A percentile compares a stretch with the other conserved stretches of the same genome.
Evolutionary conservation across 75 land plant genomes (phyloP).

Genomic region (Picea glauca): DNA sequence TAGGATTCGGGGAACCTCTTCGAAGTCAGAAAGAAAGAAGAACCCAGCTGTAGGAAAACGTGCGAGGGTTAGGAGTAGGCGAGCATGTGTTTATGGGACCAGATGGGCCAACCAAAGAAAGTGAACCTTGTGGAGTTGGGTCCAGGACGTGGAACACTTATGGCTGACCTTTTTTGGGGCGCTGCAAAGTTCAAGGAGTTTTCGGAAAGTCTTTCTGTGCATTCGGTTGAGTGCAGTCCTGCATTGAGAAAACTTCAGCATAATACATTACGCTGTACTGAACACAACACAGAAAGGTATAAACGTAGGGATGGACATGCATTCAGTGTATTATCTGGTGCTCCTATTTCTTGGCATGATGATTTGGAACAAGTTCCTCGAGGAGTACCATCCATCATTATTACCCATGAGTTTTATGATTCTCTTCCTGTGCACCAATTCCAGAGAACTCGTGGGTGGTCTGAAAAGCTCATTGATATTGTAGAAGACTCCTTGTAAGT

Average conservation of each 20-base stretch:
- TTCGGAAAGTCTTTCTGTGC: conserved; percentile 59
- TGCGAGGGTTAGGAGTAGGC: no score
- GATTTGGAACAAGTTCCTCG: conserved; percentile 74
- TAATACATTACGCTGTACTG: conserved; percentile 42
- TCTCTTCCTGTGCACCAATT: conserved; percentile 93
- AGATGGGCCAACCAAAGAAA: conserved; percentile 83
- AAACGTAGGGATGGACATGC: conserved; percentile 20
- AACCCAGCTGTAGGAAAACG: no score
- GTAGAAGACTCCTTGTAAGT: conserved; percentile 64
- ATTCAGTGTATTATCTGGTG: conserved; percentile 32
- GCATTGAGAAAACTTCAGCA: conserved; percentile 67
- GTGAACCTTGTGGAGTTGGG: conserved; percentile 86
- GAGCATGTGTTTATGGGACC: conserved; percentile 86
- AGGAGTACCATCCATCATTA: conserved; percentile 92
- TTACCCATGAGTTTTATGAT: conserved; percentile 97
- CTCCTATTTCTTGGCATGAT: conserved; percentile 59
- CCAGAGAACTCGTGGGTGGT: conserved; percentile 93
- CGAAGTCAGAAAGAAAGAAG: no score
- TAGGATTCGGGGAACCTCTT: no score
- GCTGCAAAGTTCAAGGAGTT: conserved; percentile 81
- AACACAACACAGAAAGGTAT: not conserved
- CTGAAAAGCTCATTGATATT: conserved; percentile 94
- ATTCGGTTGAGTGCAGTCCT: conserved; percentile 92
- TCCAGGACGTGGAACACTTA: no score
- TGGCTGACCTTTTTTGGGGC: conserved; percentile 93